Evolutionary conservation across 768 basidiomycete species (phyloP).

Genomic region (Cystobasidium onofrii): DNA sequence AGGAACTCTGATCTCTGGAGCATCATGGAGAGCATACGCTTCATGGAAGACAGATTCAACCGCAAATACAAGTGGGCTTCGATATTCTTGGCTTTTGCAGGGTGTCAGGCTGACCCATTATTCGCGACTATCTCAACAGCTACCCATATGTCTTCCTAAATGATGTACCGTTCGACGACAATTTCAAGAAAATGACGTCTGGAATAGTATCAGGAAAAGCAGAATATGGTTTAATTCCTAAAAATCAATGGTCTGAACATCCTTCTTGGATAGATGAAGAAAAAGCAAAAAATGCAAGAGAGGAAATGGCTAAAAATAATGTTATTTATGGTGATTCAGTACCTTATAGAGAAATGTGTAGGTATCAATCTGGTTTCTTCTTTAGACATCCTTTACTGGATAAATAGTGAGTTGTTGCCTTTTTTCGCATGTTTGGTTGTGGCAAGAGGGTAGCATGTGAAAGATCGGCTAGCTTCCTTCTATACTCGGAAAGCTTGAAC

Average conservation of each 20-base stretch:
- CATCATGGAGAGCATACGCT: slow-evolving; percentile 60
- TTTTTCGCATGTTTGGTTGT: slow-evolving; percentile 49
- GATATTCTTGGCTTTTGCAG: neutral
- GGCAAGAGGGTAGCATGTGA: neutral
- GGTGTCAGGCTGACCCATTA: neutral
- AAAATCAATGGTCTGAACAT: slow-evolving; percentile 60
- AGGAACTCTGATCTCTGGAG: slow-evolving; percentile 58
- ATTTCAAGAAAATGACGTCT: slow-evolving; percentile 56
- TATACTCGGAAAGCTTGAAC: slow-evolving; percentile 34
- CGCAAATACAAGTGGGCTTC: slow-evolving; percentile 47
- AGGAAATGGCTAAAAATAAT: slow-evolving; percentile 56
- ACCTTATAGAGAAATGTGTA: slow-evolving; percentile 85
- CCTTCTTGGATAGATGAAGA: slow-evolving; percentile 70
- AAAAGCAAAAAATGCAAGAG: slow-evolving; percentile 54
- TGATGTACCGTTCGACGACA: slow-evolving; percentile 64
- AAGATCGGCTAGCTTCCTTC: neutral
- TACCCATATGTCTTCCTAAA: slow-evolving; percentile 84
- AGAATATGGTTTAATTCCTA: slow-evolving; percentile 45
- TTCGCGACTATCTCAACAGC: slow-evolving; percentile 44
- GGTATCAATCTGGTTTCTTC: slow-evolving; percentile 48
- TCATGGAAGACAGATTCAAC: slow-evolving; percentile 85
- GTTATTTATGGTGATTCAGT: slow-evolving; percentile 54
- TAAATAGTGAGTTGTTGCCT: slow-evolving; percentile 9
- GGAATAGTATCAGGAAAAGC: slow-evolving; percentile 28
- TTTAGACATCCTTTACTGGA: slow-evolving; percentile 59